These are phyloP conservation scores for Thalassiosira hispida DNA, from an alignment of 352 stramenopile species.

Conservation along the genomic window DNA sequence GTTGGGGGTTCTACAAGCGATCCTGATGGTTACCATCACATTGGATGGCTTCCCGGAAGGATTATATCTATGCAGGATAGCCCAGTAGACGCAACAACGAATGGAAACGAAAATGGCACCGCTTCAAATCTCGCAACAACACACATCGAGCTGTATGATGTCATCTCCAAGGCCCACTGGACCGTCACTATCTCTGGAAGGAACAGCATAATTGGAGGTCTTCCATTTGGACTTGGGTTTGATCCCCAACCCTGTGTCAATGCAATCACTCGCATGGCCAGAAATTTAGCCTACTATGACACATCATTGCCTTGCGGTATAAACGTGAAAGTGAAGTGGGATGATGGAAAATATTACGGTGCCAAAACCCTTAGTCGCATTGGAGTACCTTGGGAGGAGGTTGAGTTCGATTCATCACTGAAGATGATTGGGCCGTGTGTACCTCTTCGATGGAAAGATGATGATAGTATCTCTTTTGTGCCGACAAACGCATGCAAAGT, in stretches of 20 bases:
- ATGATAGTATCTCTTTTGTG: constrained; percentile 41
- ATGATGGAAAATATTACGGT: constrained; percentile 36
- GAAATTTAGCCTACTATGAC: constrained; percentile 39
- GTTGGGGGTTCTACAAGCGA: constrained; percentile 8
- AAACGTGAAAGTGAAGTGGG: constrained; percentile 34
- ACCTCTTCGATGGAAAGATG: constrained; percentile 42
- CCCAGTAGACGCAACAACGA: not conserved
- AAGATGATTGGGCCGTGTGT: constrained; percentile 28
- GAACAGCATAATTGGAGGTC: constrained; percentile 25
- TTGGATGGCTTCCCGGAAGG: constrained; percentile 46
- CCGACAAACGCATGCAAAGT: constrained; percentile 19
- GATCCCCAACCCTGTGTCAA: constrained; percentile 20
- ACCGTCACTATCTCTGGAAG: constrained; percentile 4
- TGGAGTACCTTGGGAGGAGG: constrained; percentile 37
- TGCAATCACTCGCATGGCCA: constrained; percentile 27
- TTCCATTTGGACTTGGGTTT: constrained; percentile 49
- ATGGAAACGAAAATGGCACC: not conserved
- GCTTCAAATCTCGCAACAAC: not conserved
- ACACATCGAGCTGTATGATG: constrained; percentile 40
- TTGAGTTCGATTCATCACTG: constrained; percentile 19
- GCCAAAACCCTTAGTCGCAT: constrained; percentile 12
- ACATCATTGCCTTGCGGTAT: constrained; percentile 31
- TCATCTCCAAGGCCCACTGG: constrained; percentile 33
- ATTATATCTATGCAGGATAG: constrained; percentile 24
- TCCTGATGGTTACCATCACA: not conserved